Base-by-base conservation (phyloP, 768 basidiomycete genomes). In the Boletus huronensis region DNA sequence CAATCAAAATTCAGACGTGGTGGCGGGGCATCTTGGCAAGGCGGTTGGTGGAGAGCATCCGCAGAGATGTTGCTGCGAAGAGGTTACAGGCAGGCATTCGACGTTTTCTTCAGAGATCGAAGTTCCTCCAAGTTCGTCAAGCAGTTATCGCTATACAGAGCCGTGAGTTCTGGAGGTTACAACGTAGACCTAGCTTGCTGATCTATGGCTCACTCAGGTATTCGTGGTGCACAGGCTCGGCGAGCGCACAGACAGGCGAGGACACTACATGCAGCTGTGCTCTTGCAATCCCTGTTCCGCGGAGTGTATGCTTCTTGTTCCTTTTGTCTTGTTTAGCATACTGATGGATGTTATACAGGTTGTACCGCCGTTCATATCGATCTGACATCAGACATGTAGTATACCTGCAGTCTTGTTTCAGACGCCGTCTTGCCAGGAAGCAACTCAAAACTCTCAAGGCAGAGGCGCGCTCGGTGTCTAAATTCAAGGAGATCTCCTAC, bases 401-500 rank as follows among this genome's bases (percentile, higher is more conserved):
- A 48, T 88, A 87, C 66, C 70, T 98, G 25, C 97, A 99, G 70
- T 94, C 92, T 17, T 96, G 94, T 65, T 75, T 95, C 46, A 90
- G 97, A 40, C 90, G 96, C 26, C 86, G 90, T 41, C 75, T 89
- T 46, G 97, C 97, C 21, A 83, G 87, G 54, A 88, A 85, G 61
- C 85, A 98, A 67, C 82, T 99, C 58, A 90, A 88, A 63, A 76
- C 75, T 10, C 82, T 99, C 59, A 87, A 82, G 66, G 82, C 87
- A 8, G 97, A 99, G 72, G 97, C 97, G 6, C 92, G 94, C 48
- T 98, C 97, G 2, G 95, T 95, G 28, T 90, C 91, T 61, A 97
- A 94, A 69, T 98, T 96, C 84, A 98, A 97, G 75, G 94, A 97
- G 74, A 97, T 96, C 61, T 98, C 96, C 0, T 98, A 98, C 68